Base-by-base conservation (phyloP, 768 basidiomycete species). In the Leccinum fibrillosum region DNA sequence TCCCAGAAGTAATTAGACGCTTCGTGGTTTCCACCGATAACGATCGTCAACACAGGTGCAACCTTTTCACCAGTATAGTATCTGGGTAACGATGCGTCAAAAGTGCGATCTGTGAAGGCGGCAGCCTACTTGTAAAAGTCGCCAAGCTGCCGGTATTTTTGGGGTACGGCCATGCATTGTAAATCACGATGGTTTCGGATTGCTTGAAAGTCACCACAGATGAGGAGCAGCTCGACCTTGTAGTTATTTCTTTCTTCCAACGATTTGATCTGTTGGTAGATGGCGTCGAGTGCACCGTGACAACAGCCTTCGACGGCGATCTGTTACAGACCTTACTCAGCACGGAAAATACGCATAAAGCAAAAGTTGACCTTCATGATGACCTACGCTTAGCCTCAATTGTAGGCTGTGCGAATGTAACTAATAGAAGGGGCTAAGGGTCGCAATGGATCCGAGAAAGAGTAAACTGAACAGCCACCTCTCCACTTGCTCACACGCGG, bases 11-110 rank as follows among this genome's bases (percentile, higher is more conserved):
- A 97, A 64, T 94, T 97, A 21, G 92, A 94, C 2, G 93, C 93
- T 74, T 98, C 97, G 71, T 98, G 97, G 69, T 98, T 98, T 9
- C 97, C 97, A 15, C 97, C 97, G 66, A 98, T 97, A 51, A 98
- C 86, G 12, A 99, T 78, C 0, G 97, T 99, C 70, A 96, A 74
- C 4, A 96, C 72, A 0, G 95, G 94, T 2, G 96, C 94, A n/a
- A 63, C 75, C 66, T 79, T 86, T 68, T 89, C 79, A 1, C 93
- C 92, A 1, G 85, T 86, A 68, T 99, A 98, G 72, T 98, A 99
- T 66, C 90, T 92, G 49, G 48, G 54, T 57, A 25, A 52, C 50
- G 34, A 58, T 28, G 21, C 2, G 45, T 64, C 21, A 54, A 23
- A 23, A 25, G 21, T 57, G 49, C 23, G 10, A 55, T 47, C 28